Base-by-base conservation (phyloP, 805 yeast species). In the Saccharomycodes ludwigii region DNA sequence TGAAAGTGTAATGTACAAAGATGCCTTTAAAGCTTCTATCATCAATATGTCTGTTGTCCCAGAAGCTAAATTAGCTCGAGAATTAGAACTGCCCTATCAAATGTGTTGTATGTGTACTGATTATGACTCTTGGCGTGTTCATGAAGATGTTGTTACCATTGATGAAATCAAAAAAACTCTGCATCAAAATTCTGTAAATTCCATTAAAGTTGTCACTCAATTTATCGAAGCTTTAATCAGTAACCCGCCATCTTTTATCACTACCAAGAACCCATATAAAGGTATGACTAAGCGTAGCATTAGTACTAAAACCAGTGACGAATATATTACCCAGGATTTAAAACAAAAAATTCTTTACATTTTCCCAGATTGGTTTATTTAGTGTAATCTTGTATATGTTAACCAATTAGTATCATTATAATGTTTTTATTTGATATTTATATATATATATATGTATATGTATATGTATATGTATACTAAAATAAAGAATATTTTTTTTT, bases 101-200 rank as follows among this genome's bases (percentile, higher is more conserved):
- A 91, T 91, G 96, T 71, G 91, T 41, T 91, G 99, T 60, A 91
- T 91, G 99, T 78, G 94, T 1, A 91, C 99, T 3, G 99, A 91
- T 57, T 91, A 91, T 59, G 99, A 91, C 53, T 94, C 98, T 16
- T 91, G 99, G 99, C 81, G 85, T 52, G 94, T 79, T 47, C 73
- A 71, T 33, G 97, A 77, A 52, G 96, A 88, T 50, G 88, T 97
- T 3, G 99, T 91, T 29, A 86, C 97, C 6, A 97, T 91, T n/a
- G 96, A 86, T 60, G 80, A 94, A 4, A 95, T 91, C 25, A 85
- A 91, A 31, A 84, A 94, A 34, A 82, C 91, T 55, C 68, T 88
- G 52, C 71, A 72, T 50, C 91, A 94, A 38, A 91, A 91, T 60
- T 67, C 81, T 31, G 77, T 72, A 22, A 88, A 88, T 50, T 97